These are phyloP conservation scores for Larix kaempferi DNA, from an alignment of 75 land plant species.

Conservation along the genomic window DNA sequence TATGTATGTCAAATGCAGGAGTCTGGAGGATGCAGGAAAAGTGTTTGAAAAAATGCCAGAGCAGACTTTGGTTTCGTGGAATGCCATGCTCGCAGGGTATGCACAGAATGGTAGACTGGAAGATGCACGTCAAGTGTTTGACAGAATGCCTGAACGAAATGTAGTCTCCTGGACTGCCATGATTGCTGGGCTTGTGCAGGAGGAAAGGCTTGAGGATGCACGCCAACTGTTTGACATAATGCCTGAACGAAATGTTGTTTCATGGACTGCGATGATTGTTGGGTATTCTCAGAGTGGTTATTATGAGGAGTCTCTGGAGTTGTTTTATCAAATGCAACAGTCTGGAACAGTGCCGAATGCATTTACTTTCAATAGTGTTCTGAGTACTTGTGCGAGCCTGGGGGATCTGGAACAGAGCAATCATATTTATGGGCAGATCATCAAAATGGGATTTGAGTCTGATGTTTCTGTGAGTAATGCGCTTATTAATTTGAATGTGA, in stretches of 20 bases:
- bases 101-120: slow-evolving; percentile 22
- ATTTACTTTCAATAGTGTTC: slow-evolving; percentile 16
- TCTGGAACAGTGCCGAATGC: slow-evolving; percentile 23
- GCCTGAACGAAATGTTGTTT: slow-evolving; percentile 25
- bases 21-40: slow-evolving; percentile 8
- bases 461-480: slow-evolving; percentile 31
- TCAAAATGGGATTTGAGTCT: slow-evolving; percentile 29
- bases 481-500: slow-evolving; percentile 24
- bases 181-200: slow-evolving; percentile 25
- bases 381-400: slow-evolving; percentile 10
- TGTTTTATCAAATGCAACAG: slow-evolving; percentile 31
- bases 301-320: slow-evolving; percentile 19
- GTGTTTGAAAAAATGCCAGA: slow-evolving; percentile 23
- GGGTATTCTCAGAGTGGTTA: slow-evolving; percentile 47
- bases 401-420: neutral
- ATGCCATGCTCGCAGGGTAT: slow-evolving; percentile 34
- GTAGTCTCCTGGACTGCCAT: slow-evolving; percentile 21
- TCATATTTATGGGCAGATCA: slow-evolving; percentile 26
- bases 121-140: slow-evolving; percentile 12
- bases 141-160: neutral
- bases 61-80: slow-evolving; percentile 28
- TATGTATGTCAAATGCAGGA: slow-evolving; percentile 33
- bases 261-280: slow-evolving; percentile 49
- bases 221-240: slow-evolving; percentile 39
- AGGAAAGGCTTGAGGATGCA: slow-evolving; percentile 21